Evolutionary conservation across 1,284 basidiomycete genomes (phyloP).

Genomic region (Moniliophthora roreri): DNA sequence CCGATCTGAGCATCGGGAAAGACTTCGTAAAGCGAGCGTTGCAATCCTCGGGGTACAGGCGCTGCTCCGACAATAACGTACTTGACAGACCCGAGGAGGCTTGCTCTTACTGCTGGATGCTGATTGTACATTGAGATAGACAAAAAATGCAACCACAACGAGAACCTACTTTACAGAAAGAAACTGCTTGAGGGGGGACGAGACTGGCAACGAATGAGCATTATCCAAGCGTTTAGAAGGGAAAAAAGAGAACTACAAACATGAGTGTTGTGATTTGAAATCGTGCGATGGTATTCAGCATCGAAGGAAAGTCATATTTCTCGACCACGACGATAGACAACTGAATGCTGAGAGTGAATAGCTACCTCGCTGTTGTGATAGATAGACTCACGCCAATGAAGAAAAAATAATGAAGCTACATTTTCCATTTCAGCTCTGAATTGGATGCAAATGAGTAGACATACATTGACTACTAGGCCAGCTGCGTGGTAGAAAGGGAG

Average conservation of each 20-base stretch:
- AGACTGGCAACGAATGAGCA: constrained; percentile 1
- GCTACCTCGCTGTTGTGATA: neutral
- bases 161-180: constrained; percentile 13
- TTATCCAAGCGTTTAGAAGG: neutral
- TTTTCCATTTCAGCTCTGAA: neutral
- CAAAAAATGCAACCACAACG: neutral
- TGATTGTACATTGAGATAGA: constrained; percentile 21
- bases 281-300: constrained; percentile 52
- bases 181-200: constrained; percentile 16
- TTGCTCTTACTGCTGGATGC: constrained; percentile 54
- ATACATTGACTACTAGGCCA: constrained; percentile 46
- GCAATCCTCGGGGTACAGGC: constrained; percentile 59
- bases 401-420: constrained; percentile 39
- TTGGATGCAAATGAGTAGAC: constrained; percentile 10
- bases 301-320: constrained; percentile 53
- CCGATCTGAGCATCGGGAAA: constrained; percentile 49
- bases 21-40: constrained; percentile 39
- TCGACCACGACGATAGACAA: constrained; percentile 53
- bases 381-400: constrained; percentile 41
- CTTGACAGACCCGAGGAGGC: constrained; percentile 53
- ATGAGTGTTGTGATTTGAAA: constrained; percentile 53
- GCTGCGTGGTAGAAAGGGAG: constrained; percentile 40
- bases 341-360: constrained; percentile 23
- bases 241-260: constrained; percentile 32
- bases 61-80: constrained; percentile 60